These are phyloP conservation scores for Detonula confervacea DNA, from an alignment of 352 stramenopile genomes.

Conservation along the genomic window DNA sequence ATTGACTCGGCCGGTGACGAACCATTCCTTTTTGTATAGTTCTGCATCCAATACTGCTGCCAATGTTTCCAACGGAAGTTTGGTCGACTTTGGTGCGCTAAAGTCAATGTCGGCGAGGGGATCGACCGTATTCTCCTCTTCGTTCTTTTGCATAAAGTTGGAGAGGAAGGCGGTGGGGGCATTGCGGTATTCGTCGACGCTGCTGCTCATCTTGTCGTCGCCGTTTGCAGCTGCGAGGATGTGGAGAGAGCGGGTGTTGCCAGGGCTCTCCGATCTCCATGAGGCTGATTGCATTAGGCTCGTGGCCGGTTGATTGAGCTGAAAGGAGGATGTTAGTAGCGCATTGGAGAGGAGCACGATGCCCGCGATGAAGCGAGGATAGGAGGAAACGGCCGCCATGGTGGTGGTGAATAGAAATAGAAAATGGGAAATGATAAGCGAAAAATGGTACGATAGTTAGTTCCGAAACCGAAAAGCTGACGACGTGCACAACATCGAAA, in stretches of 20 bases:
- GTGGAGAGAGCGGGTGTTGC: background rate
- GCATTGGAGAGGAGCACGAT: background rate
- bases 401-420: too few relatives aligned
- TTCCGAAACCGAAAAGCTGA: too few relatives aligned
- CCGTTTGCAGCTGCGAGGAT: background rate
- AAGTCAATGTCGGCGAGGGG: slow-evolving; percentile 64
- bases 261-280: background rate
- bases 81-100: slow-evolving; percentile 51
- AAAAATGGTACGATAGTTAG: too few relatives aligned
- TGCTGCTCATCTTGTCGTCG: slow-evolving; percentile 10
- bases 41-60: slow-evolving; percentile 62
- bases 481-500: too few relatives aligned
- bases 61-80: slow-evolving; percentile 54
- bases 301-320: background rate
- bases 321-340: background rate
- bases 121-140: slow-evolving; percentile 17
- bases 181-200: slow-evolving; percentile 77
- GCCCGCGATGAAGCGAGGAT: background rate
- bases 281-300: too few relatives aligned
- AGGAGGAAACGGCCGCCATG: background rate
- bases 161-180: slow-evolving; percentile 59
- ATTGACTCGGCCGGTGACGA: slow-evolving; percentile 81
- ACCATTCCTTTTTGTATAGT: slow-evolving; percentile 79
- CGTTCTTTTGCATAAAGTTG: slow-evolving; percentile 66
- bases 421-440: too few relatives aligned